These are phyloP conservation scores for Fraxinus floribunda DNA, from an alignment of 305 asterid genomes.

Conservation along the genomic window DNA sequence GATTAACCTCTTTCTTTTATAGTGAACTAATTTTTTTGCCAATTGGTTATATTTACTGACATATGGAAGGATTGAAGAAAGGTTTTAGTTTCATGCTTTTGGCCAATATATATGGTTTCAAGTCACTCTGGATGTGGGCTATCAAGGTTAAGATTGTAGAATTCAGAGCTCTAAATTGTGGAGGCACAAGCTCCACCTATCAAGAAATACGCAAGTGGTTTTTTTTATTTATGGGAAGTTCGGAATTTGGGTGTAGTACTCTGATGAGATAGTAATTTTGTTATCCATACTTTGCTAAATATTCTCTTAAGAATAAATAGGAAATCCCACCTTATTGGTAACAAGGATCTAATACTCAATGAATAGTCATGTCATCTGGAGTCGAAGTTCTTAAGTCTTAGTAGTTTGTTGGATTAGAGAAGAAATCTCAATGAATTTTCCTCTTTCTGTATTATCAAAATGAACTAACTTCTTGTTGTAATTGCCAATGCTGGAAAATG, in stretches of 20 bases:
- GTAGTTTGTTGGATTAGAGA: slow-evolving; percentile 1
- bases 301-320: background rate
- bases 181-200: slow-evolving; percentile 3
- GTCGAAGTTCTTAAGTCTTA: background rate
- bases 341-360: background rate
- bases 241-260: background rate
- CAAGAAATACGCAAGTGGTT: background rate
- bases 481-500: background rate
- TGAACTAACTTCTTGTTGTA: background rate
- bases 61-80: background rate
- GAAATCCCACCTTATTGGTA: background rate
- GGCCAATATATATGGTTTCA: background rate
- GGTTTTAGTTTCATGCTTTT: background rate
- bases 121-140: slow-evolving; percentile 4
- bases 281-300: background rate
- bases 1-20: background rate
- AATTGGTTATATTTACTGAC: background rate
- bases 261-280: background rate
- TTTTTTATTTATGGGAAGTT: background rate
- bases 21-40: background rate
- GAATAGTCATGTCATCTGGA: slow-evolving; percentile 2
- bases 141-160: slow-evolving; percentile 3
- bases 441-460: slow-evolving; percentile 4
- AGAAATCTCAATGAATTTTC: background rate
- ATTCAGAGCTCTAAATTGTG: slow-evolving; percentile 6